Percentiles rank a stretch among this genome's conserved stretches.
Evolutionary conservation across 2,329 filamentous ascomycete species (phyloP).

Genomic region (Xylariales sp.): DNA sequence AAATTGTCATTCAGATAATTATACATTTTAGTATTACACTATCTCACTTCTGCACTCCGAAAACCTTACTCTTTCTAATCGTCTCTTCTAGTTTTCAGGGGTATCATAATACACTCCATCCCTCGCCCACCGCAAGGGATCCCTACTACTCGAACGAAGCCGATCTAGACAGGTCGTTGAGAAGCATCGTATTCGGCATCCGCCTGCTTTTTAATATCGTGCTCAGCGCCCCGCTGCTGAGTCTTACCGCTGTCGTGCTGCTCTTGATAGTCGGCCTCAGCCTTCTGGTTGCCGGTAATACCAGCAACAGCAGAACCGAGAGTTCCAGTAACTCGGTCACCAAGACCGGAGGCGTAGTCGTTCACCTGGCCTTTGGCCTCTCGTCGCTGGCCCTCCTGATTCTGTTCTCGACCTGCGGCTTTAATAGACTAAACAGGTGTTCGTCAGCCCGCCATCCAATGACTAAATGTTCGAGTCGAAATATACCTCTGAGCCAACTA

Average conservation of each 20-base stretch:
- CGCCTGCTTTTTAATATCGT: conserved; percentile 80
- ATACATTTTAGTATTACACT: neutral
- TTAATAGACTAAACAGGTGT: conserved; percentile 68
- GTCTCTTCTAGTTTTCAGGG: conserved; percentile 17
- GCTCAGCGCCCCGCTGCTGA: conserved; percentile 83
- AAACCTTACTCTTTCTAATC: neutral
- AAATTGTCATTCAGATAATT: neutral
- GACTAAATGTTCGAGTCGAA: neutral
- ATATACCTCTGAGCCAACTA: conserved; percentile 77
- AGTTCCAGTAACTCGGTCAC: conserved; percentile 75
- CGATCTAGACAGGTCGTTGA: conserved; percentile 29
- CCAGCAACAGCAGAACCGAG: conserved; percentile 78
- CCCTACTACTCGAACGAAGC: conserved; percentile 10
- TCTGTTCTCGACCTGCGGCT: conserved; percentile 79
- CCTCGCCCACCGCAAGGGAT: conserved; percentile 6
- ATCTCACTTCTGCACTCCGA: neutral
- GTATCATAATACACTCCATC: conserved; percentile 25
- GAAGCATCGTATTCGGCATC: conserved; percentile 55
- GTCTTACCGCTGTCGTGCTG: conserved; percentile 87
- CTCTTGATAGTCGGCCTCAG: conserved; percentile 72
- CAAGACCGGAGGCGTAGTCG: conserved; percentile 76
- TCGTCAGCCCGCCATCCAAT: neutral
- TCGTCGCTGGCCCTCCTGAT: conserved; percentile 80
- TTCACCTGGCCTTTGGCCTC: conserved; percentile 85
- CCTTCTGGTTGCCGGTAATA: conserved; percentile 75